phyloP scores from a whole-genome alignment of 331 rosid genomes.

The Erythrophleum ivorense region DNA sequence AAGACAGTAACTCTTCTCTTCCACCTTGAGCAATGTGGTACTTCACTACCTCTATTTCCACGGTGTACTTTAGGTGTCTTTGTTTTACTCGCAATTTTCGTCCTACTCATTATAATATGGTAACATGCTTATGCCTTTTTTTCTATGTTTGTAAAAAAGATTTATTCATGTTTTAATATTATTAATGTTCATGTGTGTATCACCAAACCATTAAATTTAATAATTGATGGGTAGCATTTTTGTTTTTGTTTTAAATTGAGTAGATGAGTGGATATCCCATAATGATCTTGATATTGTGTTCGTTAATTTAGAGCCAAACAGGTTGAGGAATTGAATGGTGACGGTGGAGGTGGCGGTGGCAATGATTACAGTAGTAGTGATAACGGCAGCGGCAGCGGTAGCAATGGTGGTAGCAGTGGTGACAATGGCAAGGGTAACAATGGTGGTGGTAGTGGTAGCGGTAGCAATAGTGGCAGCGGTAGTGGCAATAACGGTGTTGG shows the following conservation, averaged over 20 bases:
- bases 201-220: too few relatives aligned
- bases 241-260: background rate
- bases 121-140: background rate
- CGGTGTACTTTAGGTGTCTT: background rate
- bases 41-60: background rate
- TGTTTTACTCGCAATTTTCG: background rate
- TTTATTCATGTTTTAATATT: background rate
- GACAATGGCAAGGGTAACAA: too few relatives aligned
- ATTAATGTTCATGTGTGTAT: background rate
- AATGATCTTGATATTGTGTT: background rate
- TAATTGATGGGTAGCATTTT: background rate
- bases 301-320: constrained; percentile 57
- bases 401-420: too few relatives aligned
- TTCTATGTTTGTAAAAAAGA: background rate
- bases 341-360: too few relatives aligned
- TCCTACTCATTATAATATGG: background rate
- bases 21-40: constrained; percentile 20
- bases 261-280: constrained; percentile 11
- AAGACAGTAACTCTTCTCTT: background rate
- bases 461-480: too few relatives aligned
- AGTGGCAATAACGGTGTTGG: too few relatives aligned
- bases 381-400: too few relatives aligned
- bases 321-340: constrained; percentile 50
- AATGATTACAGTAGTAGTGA: too few relatives aligned
- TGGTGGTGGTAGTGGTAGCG: too few relatives aligned